Conservation (phyloP, 768 basidiomycete species). For the Lactarius tabidus region DNA sequence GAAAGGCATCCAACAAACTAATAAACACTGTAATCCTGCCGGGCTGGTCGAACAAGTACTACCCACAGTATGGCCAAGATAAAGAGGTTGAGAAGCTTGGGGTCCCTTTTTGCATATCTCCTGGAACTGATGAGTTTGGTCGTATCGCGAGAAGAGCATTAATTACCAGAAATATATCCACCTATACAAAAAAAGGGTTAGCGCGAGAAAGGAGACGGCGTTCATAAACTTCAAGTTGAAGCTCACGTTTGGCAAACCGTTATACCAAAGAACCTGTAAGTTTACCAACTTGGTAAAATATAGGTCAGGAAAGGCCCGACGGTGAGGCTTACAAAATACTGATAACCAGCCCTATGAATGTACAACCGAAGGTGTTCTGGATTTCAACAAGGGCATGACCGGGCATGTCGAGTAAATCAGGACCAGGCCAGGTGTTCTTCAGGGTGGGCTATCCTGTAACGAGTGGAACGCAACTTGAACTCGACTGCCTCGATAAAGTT, state of each 20-base stretch:
- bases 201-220: background rate
- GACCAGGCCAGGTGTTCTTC: background rate
- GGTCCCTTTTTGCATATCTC: background rate
- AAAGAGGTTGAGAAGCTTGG: background rate
- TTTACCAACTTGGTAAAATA: background rate
- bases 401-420: background rate
- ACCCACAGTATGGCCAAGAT: constrained; percentile 2
- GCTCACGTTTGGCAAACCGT: constrained; percentile 10
- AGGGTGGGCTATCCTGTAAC: background rate
- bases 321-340: constrained; percentile 1
- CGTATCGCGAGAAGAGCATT: background rate
- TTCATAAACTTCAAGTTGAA: no score
- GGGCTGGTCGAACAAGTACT: background rate
- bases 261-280: constrained; percentile 3
- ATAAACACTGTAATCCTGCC: background rate
- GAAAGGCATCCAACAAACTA: constrained; percentile 43
- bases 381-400: background rate
- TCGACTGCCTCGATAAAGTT: background rate
- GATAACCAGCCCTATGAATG: constrained; percentile 5
- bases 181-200: background rate
- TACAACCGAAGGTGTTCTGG: background rate
- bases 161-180: constrained; percentile 6
- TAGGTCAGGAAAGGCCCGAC: no score
- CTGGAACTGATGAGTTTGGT: background rate
- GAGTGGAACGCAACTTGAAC: background rate